Evolutionary conservation across 108 stramenopile species (phyloP).

Genomic region (Pseudonitzschia delicatissima): DNA sequence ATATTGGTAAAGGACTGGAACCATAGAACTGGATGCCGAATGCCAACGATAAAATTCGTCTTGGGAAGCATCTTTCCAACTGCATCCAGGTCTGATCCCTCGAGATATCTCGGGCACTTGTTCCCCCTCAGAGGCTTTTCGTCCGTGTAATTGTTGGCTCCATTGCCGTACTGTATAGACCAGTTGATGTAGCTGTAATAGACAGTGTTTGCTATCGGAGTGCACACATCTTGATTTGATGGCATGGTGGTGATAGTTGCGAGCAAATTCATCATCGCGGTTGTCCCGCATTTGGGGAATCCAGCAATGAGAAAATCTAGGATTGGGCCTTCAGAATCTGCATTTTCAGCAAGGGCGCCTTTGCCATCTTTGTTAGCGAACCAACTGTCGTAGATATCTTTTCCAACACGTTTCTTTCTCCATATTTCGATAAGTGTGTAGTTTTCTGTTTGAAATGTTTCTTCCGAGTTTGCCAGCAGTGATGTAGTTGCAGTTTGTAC

Average conservation of each 20-base stretch:
- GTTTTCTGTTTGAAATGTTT: no score
- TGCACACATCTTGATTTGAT: conserved; percentile 21
- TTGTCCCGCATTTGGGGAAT: conserved; percentile 56
- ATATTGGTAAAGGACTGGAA: conserved; percentile 47
- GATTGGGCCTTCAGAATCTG: conserved; percentile 14
- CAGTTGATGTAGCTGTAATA: conserved; percentile 26
- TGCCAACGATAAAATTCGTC: conserved; percentile 42
- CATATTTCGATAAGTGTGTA: no score
- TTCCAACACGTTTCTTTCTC: no score
- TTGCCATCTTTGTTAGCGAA: no score
- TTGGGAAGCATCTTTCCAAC: no score
- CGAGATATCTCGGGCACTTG: conserved; percentile 47
- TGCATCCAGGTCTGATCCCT: background rate
- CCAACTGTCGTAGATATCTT: no score
- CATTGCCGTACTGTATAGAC: conserved; percentile 9
- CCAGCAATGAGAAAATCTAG: conserved; percentile 57
- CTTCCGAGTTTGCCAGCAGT: no score
- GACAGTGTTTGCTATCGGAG: background rate
- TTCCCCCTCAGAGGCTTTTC: conserved; percentile 20
- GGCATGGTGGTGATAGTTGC: conserved; percentile 17
- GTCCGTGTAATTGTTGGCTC: background rate
- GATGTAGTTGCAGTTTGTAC: no score
- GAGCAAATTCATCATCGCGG: conserved; percentile 47
- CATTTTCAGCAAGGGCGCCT: no score
- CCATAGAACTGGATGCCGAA: conserved; percentile 47